phyloP scores from a whole-genome alignment of 2,329 filamentous ascomycete species.

The Davidsoniella neocaledoniae region DNA sequence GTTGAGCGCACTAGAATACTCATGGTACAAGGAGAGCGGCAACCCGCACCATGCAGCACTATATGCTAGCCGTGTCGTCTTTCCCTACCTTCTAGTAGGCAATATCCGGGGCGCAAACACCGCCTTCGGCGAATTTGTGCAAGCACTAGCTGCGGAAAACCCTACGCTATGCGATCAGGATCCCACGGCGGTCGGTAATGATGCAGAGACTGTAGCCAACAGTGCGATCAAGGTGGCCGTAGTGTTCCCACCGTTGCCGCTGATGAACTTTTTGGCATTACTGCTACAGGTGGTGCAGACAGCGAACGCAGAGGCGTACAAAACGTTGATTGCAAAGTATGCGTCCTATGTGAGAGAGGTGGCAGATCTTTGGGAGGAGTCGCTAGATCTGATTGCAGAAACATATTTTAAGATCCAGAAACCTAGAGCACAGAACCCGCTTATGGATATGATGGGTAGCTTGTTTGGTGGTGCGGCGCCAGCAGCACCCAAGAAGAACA shows the following conservation, averaged over 20 bases:
- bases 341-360: slow-evolving; percentile 59
- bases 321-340: slow-evolving; percentile 70
- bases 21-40: slow-evolving; percentile 73
- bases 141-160: slow-evolving; percentile 24
- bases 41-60: slow-evolving; percentile 73
- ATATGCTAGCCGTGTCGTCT: slow-evolving; percentile 71
- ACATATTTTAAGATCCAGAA: slow-evolving; percentile 92
- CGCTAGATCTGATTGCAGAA: slow-evolving; percentile 75
- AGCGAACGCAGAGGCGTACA: slow-evolving; percentile 61
- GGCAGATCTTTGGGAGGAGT: slow-evolving; percentile 55
- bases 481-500: slow-evolving; percentile 17
- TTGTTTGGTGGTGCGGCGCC: slow-evolving; percentile 56
- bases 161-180: slow-evolving; percentile 26
- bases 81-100: slow-evolving; percentile 80
- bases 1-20: slow-evolving; percentile 70
- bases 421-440: slow-evolving; percentile 74
- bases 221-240: slow-evolving; percentile 49
- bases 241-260: slow-evolving; percentile 78
- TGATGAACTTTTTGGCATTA: slow-evolving; percentile 85
- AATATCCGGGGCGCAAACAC: slow-evolving; percentile 82
- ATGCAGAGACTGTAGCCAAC: slow-evolving; percentile 57
- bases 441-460: slow-evolving; percentile 96
- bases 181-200: slow-evolving; percentile 25
- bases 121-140: slow-evolving; percentile 49
- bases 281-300: slow-evolving; percentile 71